These are phyloP conservation scores for Daldinia grandis DNA, from an alignment of 495 filamentous ascomycete species.

Conservation along the genomic window DNA sequence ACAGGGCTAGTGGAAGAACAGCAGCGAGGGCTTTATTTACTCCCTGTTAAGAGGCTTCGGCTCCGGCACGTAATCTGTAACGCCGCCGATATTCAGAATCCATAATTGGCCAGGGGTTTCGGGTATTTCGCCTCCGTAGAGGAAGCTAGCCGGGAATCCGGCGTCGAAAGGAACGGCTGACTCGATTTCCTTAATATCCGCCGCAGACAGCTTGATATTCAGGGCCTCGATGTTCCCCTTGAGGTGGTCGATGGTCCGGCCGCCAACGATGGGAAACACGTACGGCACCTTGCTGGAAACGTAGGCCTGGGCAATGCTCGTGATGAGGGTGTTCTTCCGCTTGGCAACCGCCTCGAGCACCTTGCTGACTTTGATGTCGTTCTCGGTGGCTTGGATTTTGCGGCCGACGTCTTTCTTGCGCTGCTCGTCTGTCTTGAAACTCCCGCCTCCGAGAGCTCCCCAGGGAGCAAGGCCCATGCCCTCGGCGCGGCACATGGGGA, in stretches of 20 bases:
- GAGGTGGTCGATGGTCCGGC: slow-evolving; percentile 67
- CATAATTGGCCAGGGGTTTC: slow-evolving; percentile 53
- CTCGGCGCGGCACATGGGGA: slow-evolving; percentile 70
- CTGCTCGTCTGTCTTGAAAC: slow-evolving; percentile 65
- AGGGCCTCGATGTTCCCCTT: slow-evolving; percentile 75
- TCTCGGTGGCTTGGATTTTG: slow-evolving; percentile 28
- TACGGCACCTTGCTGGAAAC: slow-evolving; percentile 76
- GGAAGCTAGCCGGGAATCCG: slow-evolving; percentile 67
- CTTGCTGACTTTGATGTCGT: slow-evolving; percentile 60
- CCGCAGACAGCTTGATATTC: slow-evolving; percentile 58
- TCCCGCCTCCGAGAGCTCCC: slow-evolving; percentile 68
- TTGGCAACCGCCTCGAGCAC: slow-evolving; percentile 67
- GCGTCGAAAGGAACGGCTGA: slow-evolving; percentile 65
- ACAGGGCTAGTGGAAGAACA: neutral
- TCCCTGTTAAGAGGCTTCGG: slow-evolving; percentile 42
- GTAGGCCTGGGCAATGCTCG: slow-evolving; percentile 74
- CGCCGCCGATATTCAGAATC: slow-evolving; percentile 54
- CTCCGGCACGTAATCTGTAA: slow-evolving; percentile 55
- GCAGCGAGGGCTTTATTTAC: neutral
- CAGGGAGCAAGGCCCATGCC: slow-evolving; percentile 75
- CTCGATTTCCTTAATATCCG: slow-evolving; percentile 74
- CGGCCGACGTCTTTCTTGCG: slow-evolving; percentile 22
- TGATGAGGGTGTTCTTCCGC: slow-evolving; percentile 59
- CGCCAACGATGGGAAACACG: slow-evolving; percentile 79
- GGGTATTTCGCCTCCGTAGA: slow-evolving; percentile 51